Conservation (phyloP, 73 alveolate genomes). For the Tetrahymena thermophila region DNA sequence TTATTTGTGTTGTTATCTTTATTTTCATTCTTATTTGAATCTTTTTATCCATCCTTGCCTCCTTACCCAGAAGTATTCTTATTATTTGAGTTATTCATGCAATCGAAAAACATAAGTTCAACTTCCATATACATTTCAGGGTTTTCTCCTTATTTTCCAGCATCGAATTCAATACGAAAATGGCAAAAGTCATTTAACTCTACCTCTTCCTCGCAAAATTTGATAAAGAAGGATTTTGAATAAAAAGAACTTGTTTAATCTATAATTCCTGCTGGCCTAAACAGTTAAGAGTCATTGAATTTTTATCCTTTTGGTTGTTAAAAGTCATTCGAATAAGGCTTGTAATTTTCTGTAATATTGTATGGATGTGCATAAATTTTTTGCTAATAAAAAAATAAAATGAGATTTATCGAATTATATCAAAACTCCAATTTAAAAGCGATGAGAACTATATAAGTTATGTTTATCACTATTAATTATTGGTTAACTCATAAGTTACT, state of each 20-base stretch:
- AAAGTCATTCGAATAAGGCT: constrained; percentile 33
- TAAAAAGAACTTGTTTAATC: constrained; percentile 32
- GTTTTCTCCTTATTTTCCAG: constrained; percentile 32
- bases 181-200: constrained; percentile 35
- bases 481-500: no score
- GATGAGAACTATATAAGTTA: neutral
- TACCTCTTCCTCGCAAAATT: constrained; percentile 43
- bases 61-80: neutral
- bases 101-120: constrained; percentile 41
- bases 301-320: constrained; percentile 26
- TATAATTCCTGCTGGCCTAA: constrained; percentile 41
- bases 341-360: constrained; percentile 28
- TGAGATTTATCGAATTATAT: no score
- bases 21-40: neutral
- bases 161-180: constrained; percentile 40
- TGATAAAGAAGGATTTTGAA: constrained; percentile 36
- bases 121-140: constrained; percentile 26
- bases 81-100: constrained; percentile 4
- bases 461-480: neutral
- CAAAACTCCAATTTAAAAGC: no score
- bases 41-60: neutral
- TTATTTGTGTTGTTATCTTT: neutral
- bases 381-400: neutral
- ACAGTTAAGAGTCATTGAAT: constrained; percentile 25
- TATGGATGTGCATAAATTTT: constrained; percentile 42